phyloP scores from a whole-genome alignment of 1,139 yeast species.

The Taiozyma onychis region DNA sequence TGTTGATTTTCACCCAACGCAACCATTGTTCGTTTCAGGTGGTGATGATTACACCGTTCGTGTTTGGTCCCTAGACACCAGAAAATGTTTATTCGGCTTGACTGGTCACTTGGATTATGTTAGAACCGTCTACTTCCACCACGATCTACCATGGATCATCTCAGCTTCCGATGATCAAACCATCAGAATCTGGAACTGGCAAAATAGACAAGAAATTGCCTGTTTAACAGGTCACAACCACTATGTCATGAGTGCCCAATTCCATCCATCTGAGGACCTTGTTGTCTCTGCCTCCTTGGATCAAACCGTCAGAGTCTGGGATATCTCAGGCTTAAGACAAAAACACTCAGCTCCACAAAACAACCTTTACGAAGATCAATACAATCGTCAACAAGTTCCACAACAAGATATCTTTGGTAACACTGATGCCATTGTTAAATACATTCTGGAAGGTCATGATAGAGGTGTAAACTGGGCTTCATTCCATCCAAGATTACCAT shows the following conservation, averaged over 20 bases:
- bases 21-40: slow-evolving; percentile 93
- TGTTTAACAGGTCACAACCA: slow-evolving; percentile 97
- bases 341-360: slow-evolving; percentile 81
- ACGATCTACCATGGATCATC: slow-evolving; percentile 95
- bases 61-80: slow-evolving; percentile 92
- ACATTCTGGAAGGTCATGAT: slow-evolving; percentile 95
- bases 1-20: slow-evolving; percentile 95
- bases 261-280: slow-evolving; percentile 93
- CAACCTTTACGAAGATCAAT: slow-evolving; percentile 61
- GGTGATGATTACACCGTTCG: slow-evolving; percentile 95
- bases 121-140: slow-evolving; percentile 91
- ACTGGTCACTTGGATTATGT: slow-evolving; percentile 94
- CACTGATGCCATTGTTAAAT: slow-evolving; percentile 91
- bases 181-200: slow-evolving; percentile 99
- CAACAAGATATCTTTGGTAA: slow-evolving; percentile 95
- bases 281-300: slow-evolving; percentile 95
- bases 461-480: slow-evolving; percentile 98
- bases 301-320: slow-evolving; percentile 99
- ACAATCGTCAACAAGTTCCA: slow-evolving; percentile 59
- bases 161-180: slow-evolving; percentile 98
- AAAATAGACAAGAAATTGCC: slow-evolving; percentile 94
- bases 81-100: slow-evolving; percentile 87
- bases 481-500: slow-evolving; percentile 94
- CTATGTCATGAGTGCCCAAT: slow-evolving; percentile 97
- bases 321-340: slow-evolving; percentile 90